Percentiles rank a stretch among this genome's conserved stretches.
Evolutionary conservation across 176 grass and related monocot species (phyloP).

Genomic region (Zea luxurians): DNA sequence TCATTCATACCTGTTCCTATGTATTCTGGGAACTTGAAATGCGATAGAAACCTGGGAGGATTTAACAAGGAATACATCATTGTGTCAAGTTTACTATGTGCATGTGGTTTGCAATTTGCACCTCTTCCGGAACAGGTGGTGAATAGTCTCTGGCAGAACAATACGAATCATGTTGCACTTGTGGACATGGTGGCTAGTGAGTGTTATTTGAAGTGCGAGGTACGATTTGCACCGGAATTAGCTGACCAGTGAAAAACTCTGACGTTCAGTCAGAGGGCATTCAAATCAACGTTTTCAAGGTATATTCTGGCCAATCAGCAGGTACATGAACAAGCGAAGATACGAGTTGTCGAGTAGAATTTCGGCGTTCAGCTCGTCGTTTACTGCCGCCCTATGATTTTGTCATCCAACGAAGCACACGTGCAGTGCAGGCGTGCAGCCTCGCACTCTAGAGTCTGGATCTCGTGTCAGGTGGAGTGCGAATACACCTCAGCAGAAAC

Average conservation of each 20-base stretch:
- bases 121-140: neutral
- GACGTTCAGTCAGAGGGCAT: neutral
- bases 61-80: conserved; percentile 17
- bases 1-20: neutral
- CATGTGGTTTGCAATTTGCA: conserved; percentile 2
- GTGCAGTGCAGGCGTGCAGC: neutral
- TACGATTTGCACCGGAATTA: too few relatives aligned
- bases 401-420: neutral
- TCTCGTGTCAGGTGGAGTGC: neutral
- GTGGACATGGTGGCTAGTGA: neutral
- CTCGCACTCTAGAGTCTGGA: neutral
- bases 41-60: conserved; percentile 24
- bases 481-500: conserved; percentile 37
- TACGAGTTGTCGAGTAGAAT: neutral
- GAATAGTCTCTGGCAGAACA: neutral
- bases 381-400: neutral
- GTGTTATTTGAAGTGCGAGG: too few relatives aligned
- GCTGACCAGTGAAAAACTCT: neutral
- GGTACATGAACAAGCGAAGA: neutral
- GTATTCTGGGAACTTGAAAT: conserved; percentile 13
- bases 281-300: neutral
- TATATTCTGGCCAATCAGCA: neutral
- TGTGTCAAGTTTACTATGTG: neutral
- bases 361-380: neutral
- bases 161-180: neutral